Evolutionary conservation across 768 basidiomycete genomes (phyloP), one percentile per base, ranked within the genome.

Genomic region (Mycena belliarum): DNA sequence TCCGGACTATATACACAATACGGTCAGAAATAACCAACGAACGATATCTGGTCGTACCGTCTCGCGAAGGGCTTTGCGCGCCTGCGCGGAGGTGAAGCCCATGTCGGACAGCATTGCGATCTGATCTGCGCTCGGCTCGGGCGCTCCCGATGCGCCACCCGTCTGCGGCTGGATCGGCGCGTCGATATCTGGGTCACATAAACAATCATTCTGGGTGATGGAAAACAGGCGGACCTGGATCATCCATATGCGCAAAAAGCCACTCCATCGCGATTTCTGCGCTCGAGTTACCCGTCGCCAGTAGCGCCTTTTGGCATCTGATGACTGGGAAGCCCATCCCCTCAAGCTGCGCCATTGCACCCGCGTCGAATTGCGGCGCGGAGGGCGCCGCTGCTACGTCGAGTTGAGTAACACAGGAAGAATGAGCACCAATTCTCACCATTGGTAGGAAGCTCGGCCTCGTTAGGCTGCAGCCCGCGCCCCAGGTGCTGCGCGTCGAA

Each of bases 131-230:
- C 86, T 76, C 0, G 91, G 88, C 59, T 91, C 91, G 1, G 79
- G 66, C 3, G 60, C 76, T 9, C 61, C 65, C 1, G 66, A 33
- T 20, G 48, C 57, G 6, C 66, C 62, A 3, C 43, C 49, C 6
- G 68, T 66, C 4, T 68, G 52, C 4, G 72, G 53, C 50, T 76
- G 75, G 26, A 94, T 83, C 0, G 93, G 95, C 0, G 76, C 79
- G 69, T 98, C 95, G 67, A 98, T 95, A 68, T 95, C 95, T 95
- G n/a, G n/a, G n/a, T n/a, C n/a, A n/a, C n/a, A n/a, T n/a, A n/a
- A n/a, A n/a, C n/a, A n/a, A n/a, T n/a, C n/a, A n/a, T n/a, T n/a
- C n/a, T n/a, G n/a, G n/a, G n/a, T n/a, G n/a, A n/a, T n/a, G 29
- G 29, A 32, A 12, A 32, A 32, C 29, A 12, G 12, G 8, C 7